These are phyloP conservation scores for Fraxinus platypoda DNA, from an alignment of 305 asterid genomes.

Conservation along the genomic window DNA sequence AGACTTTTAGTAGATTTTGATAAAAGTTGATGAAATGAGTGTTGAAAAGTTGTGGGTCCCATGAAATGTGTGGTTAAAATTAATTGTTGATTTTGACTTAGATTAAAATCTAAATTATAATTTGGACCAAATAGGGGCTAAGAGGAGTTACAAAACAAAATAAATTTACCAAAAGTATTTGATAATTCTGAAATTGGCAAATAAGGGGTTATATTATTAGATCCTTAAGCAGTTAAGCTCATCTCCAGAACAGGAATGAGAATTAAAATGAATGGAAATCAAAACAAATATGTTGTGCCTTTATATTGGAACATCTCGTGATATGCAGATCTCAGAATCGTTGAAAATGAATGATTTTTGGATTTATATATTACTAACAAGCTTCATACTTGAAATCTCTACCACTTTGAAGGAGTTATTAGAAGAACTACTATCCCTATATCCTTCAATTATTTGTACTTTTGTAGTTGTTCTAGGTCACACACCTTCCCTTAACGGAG, in stretches of 20 bases:
- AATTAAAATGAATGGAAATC: neutral
- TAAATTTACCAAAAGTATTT: neutral
- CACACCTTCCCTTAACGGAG: neutral
- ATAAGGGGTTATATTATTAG: neutral
- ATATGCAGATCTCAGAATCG: neutral
- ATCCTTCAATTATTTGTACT: neutral
- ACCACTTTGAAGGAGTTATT: neutral
- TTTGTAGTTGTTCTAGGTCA: neutral
- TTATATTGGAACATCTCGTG: neutral
- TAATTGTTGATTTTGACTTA: neutral
- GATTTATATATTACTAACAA: neutral
- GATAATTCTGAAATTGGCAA: neutral
- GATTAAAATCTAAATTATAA: too few species aligned
- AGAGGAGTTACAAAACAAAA: neutral
- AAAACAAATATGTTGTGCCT: neutral
- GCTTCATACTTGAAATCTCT: neutral
- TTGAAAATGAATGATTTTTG: neutral
- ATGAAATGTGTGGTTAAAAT: neutral
- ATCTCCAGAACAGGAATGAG: neutral
- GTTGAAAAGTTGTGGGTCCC: neutral
- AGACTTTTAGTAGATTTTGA: neutral
- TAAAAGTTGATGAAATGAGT: neutral
- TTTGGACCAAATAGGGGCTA: neutral
- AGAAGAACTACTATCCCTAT: neutral
- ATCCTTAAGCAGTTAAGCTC: neutral